Conservation (phyloP, 1,284 basidiomycete species). For the Leccinum solheimii region DNA sequence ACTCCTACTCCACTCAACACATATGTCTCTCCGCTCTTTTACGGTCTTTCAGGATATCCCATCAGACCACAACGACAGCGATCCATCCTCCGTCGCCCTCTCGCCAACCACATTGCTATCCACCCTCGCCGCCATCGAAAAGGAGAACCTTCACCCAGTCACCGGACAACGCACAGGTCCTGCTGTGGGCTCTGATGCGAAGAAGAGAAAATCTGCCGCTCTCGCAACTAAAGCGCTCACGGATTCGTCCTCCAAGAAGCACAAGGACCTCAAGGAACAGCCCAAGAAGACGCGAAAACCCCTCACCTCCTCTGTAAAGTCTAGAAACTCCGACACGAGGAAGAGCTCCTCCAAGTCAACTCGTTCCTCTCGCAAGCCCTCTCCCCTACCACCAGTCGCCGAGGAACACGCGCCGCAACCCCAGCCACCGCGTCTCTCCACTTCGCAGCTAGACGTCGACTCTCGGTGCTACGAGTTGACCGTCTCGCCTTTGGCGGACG, state of each 20-base stretch:
- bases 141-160: conserved; percentile 74
- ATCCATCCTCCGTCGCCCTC: conserved; percentile 15
- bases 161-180: conserved; percentile 60
- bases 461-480: conserved; percentile 64
- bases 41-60: conserved; percentile 64
- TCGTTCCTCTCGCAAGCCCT: conserved; percentile 41
- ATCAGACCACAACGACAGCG: conserved; percentile 28
- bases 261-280: conserved; percentile 44
- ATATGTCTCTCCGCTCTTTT: conserved; percentile 59
- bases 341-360: conserved; percentile 33
- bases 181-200: conserved; percentile 38
- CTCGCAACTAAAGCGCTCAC: conserved; percentile 52
- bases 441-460: conserved; percentile 43
- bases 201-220: conserved; percentile 64
- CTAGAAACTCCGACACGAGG: conserved; percentile 24
- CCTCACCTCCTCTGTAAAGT: conserved; percentile 36
- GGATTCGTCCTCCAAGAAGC: conserved; percentile 44
- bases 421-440: conserved; percentile 26
- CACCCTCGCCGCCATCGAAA: conserved; percentile 50
- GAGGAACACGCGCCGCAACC: conserved; percentile 43
- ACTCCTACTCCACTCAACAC: conserved; percentile 10
- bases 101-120: conserved; percentile 33
- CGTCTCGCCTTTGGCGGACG: conserved; percentile 61
- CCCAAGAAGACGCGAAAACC: conserved; percentile 60
- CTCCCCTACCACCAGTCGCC: conserved; percentile 45